These are phyloP conservation scores for Triticum dicoccoides DNA, from an alignment of 176 grass and related monocot genomes.

Conservation along the genomic window DNA sequence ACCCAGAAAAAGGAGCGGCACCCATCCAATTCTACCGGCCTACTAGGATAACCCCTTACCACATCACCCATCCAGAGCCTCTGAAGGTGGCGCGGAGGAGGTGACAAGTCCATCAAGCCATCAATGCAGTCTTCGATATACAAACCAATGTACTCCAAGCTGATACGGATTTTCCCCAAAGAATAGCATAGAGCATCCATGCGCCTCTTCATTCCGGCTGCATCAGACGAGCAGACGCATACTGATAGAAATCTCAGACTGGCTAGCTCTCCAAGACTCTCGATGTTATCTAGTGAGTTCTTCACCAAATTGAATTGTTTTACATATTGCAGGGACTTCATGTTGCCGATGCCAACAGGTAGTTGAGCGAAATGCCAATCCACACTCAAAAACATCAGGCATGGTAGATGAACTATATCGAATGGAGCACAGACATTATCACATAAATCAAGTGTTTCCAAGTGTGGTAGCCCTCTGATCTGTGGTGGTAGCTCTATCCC, in stretches of 20 bases:
- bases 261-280: not conserved
- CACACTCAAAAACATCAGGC: not conserved
- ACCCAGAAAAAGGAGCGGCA: not conserved
- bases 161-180: not conserved
- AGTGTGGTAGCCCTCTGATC: not conserved
- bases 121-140: not conserved
- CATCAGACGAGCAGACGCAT: fast-evolving
- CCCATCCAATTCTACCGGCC: too few species aligned
- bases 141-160: not conserved
- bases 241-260: not conserved
- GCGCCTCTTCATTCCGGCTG: fast-evolving
- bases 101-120: not conserved
- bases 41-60: too few species aligned
- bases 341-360: not conserved
- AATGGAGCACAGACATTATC: fast-evolving
- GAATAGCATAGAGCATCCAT: not conserved
- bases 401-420: not conserved
- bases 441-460: not conserved
- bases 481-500: not conserved
- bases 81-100: not conserved
- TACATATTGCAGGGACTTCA: not conserved
- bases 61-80: not conserved
- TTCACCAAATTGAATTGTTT: fast-evolving
- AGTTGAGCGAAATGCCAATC: fast-evolving
- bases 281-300: not conserved